Base-by-base conservation (phyloP, 257 asterid genomes). In the Orobanche coerulescens region DNA sequence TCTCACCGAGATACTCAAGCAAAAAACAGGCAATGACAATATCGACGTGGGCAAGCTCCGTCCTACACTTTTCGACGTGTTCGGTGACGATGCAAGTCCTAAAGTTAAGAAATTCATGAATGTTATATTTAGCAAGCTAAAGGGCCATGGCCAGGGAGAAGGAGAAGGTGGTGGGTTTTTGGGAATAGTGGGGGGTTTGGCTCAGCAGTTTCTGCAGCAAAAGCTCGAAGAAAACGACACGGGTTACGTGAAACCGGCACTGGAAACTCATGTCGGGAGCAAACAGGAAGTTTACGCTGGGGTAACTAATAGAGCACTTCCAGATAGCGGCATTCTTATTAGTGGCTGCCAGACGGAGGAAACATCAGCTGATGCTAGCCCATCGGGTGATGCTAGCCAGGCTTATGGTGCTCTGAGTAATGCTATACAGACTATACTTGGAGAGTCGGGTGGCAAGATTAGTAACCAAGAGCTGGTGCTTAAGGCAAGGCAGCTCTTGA, bases 51-150 rank as follows among this genome's bases (percentile, higher is more conserved):
- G 98, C 25, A 84, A 92, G 69, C 75, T 88, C 43, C 74, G 98
- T 56, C 98, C 96, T 2, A 79, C 98, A 1, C 91, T 92, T 15
- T 92, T 86, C 40, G 95, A 86, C 12, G 78, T 79, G 7, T 92
- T 92, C 13, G 96, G 98, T 1, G 96, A 92, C 2, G 98, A 92
- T 56, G 62, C 98, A 1, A 92, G 94, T 78, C 98, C 98, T 53
- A 92, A 88, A 80, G 98, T 88, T 15, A 86, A 92, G 78, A 88
- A 92, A 71, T 92, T 92, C 74, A 92, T 92, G 98, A 92, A 88
- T 8, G 80, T 92, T 64, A 86, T 92, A 44, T 61, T 92, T 48
- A 69, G 65, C 70, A 92, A 86, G 56, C 84, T 92, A 5, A 76
- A 84, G 50, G 74, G 71, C 24, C 52, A 64, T 0, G 67, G 46